Conservation (phyloP, 345 rosid species). For the Camelina sativa region DNA sequence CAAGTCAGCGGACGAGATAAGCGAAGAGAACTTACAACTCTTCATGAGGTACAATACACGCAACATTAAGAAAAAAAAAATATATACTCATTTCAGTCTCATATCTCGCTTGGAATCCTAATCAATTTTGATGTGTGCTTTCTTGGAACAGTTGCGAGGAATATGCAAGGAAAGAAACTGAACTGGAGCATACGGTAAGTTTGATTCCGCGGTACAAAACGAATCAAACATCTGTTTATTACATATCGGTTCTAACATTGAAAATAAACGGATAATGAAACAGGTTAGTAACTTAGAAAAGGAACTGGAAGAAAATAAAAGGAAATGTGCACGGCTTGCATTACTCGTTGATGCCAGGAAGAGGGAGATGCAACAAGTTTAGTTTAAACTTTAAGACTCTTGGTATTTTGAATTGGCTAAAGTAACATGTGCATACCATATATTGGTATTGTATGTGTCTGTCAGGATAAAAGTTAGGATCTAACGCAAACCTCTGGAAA, state of each 20-base stretch:
- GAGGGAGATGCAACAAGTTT: conserved; percentile 50
- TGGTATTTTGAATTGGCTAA: not conserved
- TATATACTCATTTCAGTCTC: no score
- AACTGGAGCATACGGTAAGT: conserved; percentile 61
- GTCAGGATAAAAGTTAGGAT: conserved; percentile 31
- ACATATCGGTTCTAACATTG: conserved; percentile 11
- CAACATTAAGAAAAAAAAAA: no score
- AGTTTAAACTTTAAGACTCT: not conserved
- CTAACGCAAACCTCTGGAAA: conserved; percentile 22
- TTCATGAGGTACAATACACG: conserved; percentile 53
- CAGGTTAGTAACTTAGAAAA: conserved; percentile 62
- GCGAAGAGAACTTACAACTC: conserved; percentile 76
- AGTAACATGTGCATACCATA: not conserved
- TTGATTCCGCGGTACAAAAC: not conserved
- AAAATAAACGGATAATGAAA: conserved; percentile 9
- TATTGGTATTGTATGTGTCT: not conserved
- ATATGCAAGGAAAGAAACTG: conserved; percentile 54
- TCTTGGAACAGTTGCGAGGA: conserved; percentile 70
- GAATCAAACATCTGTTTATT: conserved; percentile 18
- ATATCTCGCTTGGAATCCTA: not conserved
- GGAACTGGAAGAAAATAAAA: conserved; percentile 66
- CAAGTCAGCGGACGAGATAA: conserved; percentile 56
- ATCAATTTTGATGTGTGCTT: conserved; percentile 3
- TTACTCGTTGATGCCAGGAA: conserved; percentile 56
- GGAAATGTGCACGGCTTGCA: conserved; percentile 61